A percentile compares a stretch with the other conserved stretches of the same genome.
Conservation (phyloP, 2,329 filamentous ascomycete species). For the Diaporthe sp. region DNA sequence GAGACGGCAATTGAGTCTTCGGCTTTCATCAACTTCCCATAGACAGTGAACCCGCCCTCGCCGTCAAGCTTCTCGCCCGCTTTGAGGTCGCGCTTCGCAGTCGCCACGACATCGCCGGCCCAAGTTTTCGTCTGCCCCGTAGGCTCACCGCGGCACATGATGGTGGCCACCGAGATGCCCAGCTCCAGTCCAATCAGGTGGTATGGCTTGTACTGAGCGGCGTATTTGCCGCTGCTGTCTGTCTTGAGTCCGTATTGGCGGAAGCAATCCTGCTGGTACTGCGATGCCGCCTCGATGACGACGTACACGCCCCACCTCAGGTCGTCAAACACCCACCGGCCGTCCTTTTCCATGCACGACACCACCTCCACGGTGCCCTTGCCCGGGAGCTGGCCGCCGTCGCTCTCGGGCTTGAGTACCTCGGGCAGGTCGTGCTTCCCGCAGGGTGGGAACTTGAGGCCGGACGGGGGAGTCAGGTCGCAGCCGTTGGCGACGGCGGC, state of each 20-base stretch:
- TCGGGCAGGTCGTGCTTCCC: slow-evolving; percentile 57
- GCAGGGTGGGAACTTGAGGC: slow-evolving; percentile 59
- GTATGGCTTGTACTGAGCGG: slow-evolving; percentile 61
- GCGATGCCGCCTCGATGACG: slow-evolving; percentile 56
- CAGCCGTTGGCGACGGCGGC: slow-evolving; percentile 61
- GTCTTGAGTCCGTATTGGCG: slow-evolving; percentile 60
- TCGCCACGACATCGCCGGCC: slow-evolving; percentile 60
- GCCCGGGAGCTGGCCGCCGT: slow-evolving; percentile 56
- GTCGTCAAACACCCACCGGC: slow-evolving; percentile 56
- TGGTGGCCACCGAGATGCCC: slow-evolving; percentile 57
- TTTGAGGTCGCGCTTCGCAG: slow-evolving; percentile 59
- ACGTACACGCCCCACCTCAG: slow-evolving; percentile 60
- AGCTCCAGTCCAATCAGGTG: slow-evolving; percentile 62
- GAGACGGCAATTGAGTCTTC: slow-evolving; percentile 55
- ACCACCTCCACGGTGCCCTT: slow-evolving; percentile 61
- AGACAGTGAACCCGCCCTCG: slow-evolving; percentile 60
- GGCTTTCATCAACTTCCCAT: slow-evolving; percentile 58
- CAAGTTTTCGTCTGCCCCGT: slow-evolving; percentile 59
- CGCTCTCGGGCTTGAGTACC: slow-evolving; percentile 55
- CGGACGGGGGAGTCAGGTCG: slow-evolving; percentile 55
- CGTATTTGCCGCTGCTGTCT: slow-evolving; percentile 56
- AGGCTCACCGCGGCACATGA: slow-evolving; percentile 60
- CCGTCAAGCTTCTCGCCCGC: slow-evolving; percentile 60
- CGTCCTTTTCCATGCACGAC: slow-evolving; percentile 58
- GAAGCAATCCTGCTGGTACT: slow-evolving; percentile 59